Evolutionary conservation across 345 rosid species (phyloP).

Genomic region (Geranium brycei): DNA sequence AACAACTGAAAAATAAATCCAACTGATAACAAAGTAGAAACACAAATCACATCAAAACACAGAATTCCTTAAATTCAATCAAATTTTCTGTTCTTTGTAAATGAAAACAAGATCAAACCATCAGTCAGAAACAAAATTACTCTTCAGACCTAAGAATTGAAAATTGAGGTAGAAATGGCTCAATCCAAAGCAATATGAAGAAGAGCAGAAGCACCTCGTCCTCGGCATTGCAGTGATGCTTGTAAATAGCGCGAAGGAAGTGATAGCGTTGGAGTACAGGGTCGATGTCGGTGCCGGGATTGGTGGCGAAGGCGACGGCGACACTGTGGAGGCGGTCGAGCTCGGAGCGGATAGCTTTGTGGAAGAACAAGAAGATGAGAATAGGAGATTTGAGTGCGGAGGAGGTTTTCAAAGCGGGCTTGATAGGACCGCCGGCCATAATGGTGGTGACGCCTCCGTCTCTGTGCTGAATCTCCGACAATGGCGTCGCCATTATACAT

Average conservation of each 20-base stretch:
- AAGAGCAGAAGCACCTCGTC: constrained; percentile 38
- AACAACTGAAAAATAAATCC: neutral
- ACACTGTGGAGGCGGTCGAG: constrained; percentile 51
- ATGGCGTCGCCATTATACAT: constrained; percentile 55
- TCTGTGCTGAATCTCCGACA: constrained; percentile 26
- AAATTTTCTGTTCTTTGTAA: too few species aligned
- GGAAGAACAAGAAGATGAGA: constrained; percentile 53
- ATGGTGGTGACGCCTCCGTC: constrained; percentile 42
- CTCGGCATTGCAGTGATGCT: constrained; percentile 67
- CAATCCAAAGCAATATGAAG: neutral
- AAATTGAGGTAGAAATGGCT: neutral
- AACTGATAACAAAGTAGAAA: neutral
- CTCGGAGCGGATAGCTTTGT: constrained; percentile 55
- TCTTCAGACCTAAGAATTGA: neutral
- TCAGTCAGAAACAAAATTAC: too few species aligned
- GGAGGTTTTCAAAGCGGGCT: constrained; percentile 31
- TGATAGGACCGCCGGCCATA: constrained; percentile 49
- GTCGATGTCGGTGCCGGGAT: constrained; percentile 26
- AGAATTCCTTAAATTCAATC: neutral
- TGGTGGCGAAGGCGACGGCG: constrained; percentile 41
- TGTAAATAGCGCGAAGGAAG: constrained; percentile 43
- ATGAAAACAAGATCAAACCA: neutral
- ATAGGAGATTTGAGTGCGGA: constrained; percentile 54
- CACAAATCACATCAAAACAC: neutral
- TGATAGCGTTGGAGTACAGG: constrained; percentile 37